Conservation (phyloP, 106 monocot genomes). For the Platanthera zijinensis region DNA sequence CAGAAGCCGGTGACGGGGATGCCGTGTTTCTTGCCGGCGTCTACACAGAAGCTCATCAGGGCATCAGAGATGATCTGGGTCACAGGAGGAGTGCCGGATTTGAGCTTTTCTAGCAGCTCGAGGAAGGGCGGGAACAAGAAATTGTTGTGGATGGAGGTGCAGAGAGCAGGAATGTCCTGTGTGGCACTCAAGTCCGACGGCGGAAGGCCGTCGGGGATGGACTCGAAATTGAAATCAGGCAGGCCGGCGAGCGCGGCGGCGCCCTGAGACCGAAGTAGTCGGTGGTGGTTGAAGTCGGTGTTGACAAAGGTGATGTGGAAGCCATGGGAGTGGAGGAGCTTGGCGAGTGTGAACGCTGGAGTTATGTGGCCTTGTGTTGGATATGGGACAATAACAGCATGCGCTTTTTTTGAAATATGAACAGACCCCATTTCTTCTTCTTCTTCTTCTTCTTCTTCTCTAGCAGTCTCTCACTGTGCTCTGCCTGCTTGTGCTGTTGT, state of each 20-base stretch:
- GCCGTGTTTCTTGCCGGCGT: conserved; percentile 7
- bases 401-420: neutral
- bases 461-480: too few species aligned
- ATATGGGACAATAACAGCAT: conserved; percentile 10
- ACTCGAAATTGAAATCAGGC: conserved; percentile 7
- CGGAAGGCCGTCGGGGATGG: conserved; percentile 27
- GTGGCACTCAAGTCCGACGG: conserved; percentile 7
- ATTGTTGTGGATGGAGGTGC: neutral
- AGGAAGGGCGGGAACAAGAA: conserved; percentile 1
- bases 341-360: conserved; percentile 9
- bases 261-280: conserved; percentile 6
- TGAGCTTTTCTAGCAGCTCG: conserved; percentile 1
- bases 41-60: conserved; percentile 18
- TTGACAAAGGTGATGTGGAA: conserved; percentile 26
- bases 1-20: conserved; percentile 12
- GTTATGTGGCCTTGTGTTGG: conserved; percentile 19
- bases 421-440: neutral
- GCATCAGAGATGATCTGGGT: conserved; percentile 20
- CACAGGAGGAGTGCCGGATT: conserved; percentile 4
- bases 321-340: conserved; percentile 27
- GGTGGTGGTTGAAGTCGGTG: conserved; percentile 15
- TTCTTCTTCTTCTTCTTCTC: neutral
- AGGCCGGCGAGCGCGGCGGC: neutral
- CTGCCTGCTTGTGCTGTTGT: too few species aligned
- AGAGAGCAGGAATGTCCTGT: conserved; percentile 9